These are phyloP conservation scores for Arabidopsis lyrata DNA, from an alignment of 441 rosid genomes.

Conservation along the genomic window DNA sequence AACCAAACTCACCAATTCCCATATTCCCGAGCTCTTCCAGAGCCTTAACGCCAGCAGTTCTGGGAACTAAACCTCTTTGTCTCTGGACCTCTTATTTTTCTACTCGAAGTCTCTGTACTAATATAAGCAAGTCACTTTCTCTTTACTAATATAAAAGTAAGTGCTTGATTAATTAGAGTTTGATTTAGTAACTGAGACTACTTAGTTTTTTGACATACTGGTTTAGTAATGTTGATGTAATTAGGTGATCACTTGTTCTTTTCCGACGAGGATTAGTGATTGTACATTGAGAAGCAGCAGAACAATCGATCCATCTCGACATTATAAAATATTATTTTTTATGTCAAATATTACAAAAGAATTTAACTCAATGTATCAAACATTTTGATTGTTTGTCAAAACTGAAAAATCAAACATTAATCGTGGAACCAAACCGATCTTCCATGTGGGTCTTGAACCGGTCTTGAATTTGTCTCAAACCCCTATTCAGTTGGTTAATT, in stretches of 20 bases:
- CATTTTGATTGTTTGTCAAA: not conserved
- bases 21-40: slow-evolving; percentile 53
- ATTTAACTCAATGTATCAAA: not conserved
- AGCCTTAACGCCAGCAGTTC: slow-evolving; percentile 47
- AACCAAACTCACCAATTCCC: slow-evolving; percentile 80
- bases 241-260: not conserved
- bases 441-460: slow-evolving; percentile 48
- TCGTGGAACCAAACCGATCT: slow-evolving; percentile 50
- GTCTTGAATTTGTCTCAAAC: slow-evolving; percentile 65
- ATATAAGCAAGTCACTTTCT: too few species aligned
- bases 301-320: not conserved
- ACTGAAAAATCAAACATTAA: too few species aligned
- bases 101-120: too few species aligned
- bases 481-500: slow-evolving; percentile 46
- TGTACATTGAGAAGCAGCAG: not conserved
- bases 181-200: not conserved
- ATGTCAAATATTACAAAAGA: not conserved
- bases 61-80: slow-evolving; percentile 10
- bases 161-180: not conserved
- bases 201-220: not conserved
- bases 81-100: too few species aligned
- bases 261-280: not conserved
- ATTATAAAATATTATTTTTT: not conserved
- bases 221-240: not conserved
- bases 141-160: too few species aligned